These are phyloP conservation scores for Exophiala aquamarina DNA, from an alignment of 2,329 filamentous ascomycete species.

Conservation along the genomic window DNA sequence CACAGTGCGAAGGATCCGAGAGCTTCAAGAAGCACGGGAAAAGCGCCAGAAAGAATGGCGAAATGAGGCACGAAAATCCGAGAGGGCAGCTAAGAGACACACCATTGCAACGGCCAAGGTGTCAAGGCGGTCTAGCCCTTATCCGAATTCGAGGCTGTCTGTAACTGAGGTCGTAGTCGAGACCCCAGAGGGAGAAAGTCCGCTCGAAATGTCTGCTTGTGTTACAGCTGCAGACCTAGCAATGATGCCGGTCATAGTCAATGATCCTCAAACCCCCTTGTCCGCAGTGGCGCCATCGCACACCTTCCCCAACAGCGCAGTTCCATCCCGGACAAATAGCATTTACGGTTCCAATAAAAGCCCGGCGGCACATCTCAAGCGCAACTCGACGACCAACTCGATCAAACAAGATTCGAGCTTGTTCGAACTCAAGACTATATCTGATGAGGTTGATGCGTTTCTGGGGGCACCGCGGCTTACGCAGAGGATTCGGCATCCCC, in stretches of 20 bases:
- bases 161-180: slow-evolving; percentile 25
- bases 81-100: slow-evolving; percentile 23
- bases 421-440: slow-evolving; percentile 78
- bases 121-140: slow-evolving; percentile 17
- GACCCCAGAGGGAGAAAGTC: slow-evolving; percentile 22
- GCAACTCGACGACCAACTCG: slow-evolving; percentile 11
- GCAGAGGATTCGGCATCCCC: slow-evolving; percentile 82
- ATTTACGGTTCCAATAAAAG: slow-evolving; percentile 4
- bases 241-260: slow-evolving; percentile 21
- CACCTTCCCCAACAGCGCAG: slow-evolving; percentile 9
- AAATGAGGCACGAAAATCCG: slow-evolving; percentile 27
- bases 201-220: slow-evolving; percentile 16
- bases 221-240: slow-evolving; percentile 20
- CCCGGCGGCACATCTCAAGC: slow-evolving; percentile 10
- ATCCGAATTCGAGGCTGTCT: slow-evolving; percentile 25
- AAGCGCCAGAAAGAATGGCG: slow-evolving; percentile 34
- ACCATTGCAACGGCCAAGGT: slow-evolving; percentile 23
- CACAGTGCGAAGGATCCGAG: slow-evolving; percentile 57
- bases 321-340: slow-evolving; percentile 16
- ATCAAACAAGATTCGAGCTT: slow-evolving; percentile 13
- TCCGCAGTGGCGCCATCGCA: not conserved
- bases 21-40: slow-evolving; percentile 59
- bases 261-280: slow-evolving; percentile 5
- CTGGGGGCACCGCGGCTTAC: slow-evolving; percentile 79
- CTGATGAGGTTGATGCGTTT: slow-evolving; percentile 83